phyloP scores from a whole-genome alignment of 129 eudicot species.

The Chrysanthemum lavandulifolium region DNA sequence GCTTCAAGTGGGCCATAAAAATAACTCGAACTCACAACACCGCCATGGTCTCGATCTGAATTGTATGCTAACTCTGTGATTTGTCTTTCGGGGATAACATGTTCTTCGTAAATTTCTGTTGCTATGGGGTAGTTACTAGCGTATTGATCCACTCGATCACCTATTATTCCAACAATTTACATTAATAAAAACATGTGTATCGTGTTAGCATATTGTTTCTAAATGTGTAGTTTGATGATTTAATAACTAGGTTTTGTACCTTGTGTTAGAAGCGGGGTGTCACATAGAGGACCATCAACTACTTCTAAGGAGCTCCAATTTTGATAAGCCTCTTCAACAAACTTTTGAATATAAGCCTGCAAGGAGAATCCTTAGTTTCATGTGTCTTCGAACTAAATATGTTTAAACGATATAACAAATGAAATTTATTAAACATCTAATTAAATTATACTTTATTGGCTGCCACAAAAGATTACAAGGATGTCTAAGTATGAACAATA shows the following conservation, averaged over 20 bases:
- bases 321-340: constrained; percentile 49
- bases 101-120: constrained; percentile 22
- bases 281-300: constrained; percentile 41
- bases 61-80: constrained; percentile 16
- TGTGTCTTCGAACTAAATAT: neutral
- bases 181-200: neutral
- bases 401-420: neutral
- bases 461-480: too few relatives aligned
- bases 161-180: neutral
- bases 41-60: constrained; percentile 18
- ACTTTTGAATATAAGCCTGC: constrained; percentile 44
- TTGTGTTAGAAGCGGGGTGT: constrained; percentile 49
- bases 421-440: neutral
- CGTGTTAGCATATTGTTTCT: neutral
- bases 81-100: constrained; percentile 1
- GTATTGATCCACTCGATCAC: neutral
- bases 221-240: neutral
- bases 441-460: too few relatives aligned
- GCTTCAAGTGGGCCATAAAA: constrained; percentile 22
- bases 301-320: constrained; percentile 61
- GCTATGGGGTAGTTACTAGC: constrained; percentile 9
- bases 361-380: neutral
- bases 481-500: too few relatives aligned
- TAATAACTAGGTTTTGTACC: constrained; percentile 31
- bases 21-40: constrained; percentile 27